Base-by-base conservation (phyloP, 371 early-diverging fungal species). In the Mucor sp. region DNA sequence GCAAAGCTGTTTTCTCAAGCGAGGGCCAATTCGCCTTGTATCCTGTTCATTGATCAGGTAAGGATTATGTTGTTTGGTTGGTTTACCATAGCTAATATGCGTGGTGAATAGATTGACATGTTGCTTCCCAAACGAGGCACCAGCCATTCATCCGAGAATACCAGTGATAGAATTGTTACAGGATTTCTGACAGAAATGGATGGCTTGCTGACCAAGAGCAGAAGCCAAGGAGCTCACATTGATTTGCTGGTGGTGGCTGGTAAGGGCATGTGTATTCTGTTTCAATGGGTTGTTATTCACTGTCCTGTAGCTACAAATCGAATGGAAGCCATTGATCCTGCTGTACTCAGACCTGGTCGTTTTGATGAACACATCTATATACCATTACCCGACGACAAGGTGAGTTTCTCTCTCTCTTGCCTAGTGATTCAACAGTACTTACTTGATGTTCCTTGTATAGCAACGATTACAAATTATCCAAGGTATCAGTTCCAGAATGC, bases 281-380 rank as follows among this genome's bases (percentile, higher is more conserved):
- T 0, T 17, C 5, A 0, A 41, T 41, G 3, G 23, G 2, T 8
- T 48, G 23, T 9, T 8, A 48, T 48, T 48, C 6, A 48, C 23
- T 21, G 1, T 14, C 4, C 12, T 14, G 7, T 9, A 85, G 89
- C 87, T 7, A 88, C 88, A 44, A 89, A 84, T 63, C 82, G 89
- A 11, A 87, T 86, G 3, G 88, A 95, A 55, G 86, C 88, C 27
- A 91, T 99, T 33, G 98, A 99, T 85, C 86, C 96, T 25, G 94
- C 99, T 65, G 92, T 99, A 69, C 75, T 99, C 73, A 86, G 98
- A 71, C 99, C 99, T 43, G 99, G 99, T 27, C 95, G 99, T 66
- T 90, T 99, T 58, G 99, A 99, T 81, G 99, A 99, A 77, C 94
- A 98, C 72, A 91, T 99, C 30, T 93, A 97, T 76, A 92, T 99